Percentiles rank a stretch among this genome's conserved stretches.
Evolutionary conservation across 768 basidiomycete genomes (phyloP).

Genomic region (Cyclocybe cylindracea): DNA sequence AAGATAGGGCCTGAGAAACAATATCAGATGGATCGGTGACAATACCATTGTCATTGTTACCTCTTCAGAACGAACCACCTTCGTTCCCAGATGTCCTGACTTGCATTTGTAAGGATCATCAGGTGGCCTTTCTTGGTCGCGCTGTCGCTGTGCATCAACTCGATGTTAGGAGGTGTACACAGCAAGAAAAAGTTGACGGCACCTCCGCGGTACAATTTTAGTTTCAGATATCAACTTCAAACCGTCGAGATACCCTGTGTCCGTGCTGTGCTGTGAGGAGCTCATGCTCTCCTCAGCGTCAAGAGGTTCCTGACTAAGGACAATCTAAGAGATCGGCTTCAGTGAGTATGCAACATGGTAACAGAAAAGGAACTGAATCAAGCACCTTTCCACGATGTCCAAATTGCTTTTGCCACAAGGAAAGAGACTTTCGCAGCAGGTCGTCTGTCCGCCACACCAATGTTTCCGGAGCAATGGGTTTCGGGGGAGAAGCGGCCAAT

Average conservation of each 20-base stretch:
- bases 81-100: slow-evolving; percentile 77
- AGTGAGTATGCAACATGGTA: slow-evolving; percentile 11
- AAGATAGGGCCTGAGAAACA: slow-evolving; percentile 78
- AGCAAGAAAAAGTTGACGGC: slow-evolving; percentile 19
- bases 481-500: slow-evolving; percentile 54
- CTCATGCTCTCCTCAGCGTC: slow-evolving; percentile 51
- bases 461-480: slow-evolving; percentile 50
- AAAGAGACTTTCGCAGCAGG: slow-evolving; percentile 65
- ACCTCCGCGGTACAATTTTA: slow-evolving; percentile 76
- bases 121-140: slow-evolving; percentile 86
- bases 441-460: slow-evolving; percentile 68
- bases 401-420: slow-evolving; percentile 83
- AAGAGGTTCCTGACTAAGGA: slow-evolving; percentile 69
- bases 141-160: slow-evolving; percentile 55
- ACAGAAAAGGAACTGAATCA: slow-evolving; percentile 2
- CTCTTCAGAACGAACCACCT: slow-evolving; percentile 87
- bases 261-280: slow-evolving; percentile 30
- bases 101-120: slow-evolving; percentile 78
- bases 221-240: slow-evolving; percentile 74
- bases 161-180: slow-evolving; percentile 1
- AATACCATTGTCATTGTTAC: slow-evolving; percentile 36
- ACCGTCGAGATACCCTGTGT: slow-evolving; percentile 45
- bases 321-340: slow-evolving; percentile 53
- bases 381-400: slow-evolving; percentile 76
- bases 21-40: slow-evolving; percentile 8